Percentiles rank a stretch among this genome's conserved stretches.
Evolutionary conservation across 805 yeast species (phyloP).

Genomic region (Cyberlindnera petersonii): DNA sequence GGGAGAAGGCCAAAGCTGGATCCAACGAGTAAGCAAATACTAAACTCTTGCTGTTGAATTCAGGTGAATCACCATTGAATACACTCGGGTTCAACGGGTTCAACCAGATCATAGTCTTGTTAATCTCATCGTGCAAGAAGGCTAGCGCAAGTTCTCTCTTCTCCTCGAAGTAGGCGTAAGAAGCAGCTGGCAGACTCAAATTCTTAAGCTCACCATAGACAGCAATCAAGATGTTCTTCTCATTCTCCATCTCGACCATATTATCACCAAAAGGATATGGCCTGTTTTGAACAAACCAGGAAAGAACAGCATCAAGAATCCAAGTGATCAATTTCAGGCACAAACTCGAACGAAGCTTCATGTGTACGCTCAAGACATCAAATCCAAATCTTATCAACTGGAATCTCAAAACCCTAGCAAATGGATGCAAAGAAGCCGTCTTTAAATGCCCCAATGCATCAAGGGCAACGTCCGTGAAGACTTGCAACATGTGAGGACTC

Average conservation of each 20-base stretch:
- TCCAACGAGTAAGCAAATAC: slow-evolving; percentile 57
- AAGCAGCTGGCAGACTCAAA: slow-evolving; percentile 18
- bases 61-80: slow-evolving; percentile 33
- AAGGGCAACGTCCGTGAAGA: slow-evolving; percentile 59
- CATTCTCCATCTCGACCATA: slow-evolving; percentile 64
- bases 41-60: slow-evolving; percentile 37
- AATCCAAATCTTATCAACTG: slow-evolving; percentile 68
- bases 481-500: slow-evolving; percentile 62
- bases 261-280: slow-evolving; percentile 86
- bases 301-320: slow-evolving; percentile 62
- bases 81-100: slow-evolving; percentile 33
- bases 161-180: slow-evolving; percentile 28
- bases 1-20: slow-evolving; percentile 69
- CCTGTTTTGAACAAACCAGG: slow-evolving; percentile 69
- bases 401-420: slow-evolving; percentile 69
- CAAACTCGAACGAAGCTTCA: slow-evolving; percentile 44
- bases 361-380: slow-evolving; percentile 57
- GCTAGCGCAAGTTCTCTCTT: slow-evolving; percentile 54
- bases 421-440: slow-evolving; percentile 77
- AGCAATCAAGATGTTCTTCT: slow-evolving; percentile 53
- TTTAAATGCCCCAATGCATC: slow-evolving; percentile 49
- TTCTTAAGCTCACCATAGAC: slow-evolving; percentile 32
- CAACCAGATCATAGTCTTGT: slow-evolving; percentile 73
- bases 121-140: slow-evolving; percentile 74
- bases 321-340: slow-evolving; percentile 38